Percentiles rank a stretch among this genome's conserved stretches.
phyloP scores from a whole-genome alignment of 2,329 filamentous ascomycete species.

The Hysterium pulicare region DNA sequence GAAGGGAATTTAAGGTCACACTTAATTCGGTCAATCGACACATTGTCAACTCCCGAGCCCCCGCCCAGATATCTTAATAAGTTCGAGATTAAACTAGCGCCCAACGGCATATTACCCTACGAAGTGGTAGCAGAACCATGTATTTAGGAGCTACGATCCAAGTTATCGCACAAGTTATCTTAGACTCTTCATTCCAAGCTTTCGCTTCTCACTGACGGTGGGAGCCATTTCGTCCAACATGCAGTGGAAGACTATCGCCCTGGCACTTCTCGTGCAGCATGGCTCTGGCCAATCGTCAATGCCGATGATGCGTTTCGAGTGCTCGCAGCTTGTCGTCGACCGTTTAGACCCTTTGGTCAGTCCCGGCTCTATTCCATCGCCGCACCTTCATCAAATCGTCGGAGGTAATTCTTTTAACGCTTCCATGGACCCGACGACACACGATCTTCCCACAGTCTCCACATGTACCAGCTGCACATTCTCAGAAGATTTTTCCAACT shows the following conservation, averaged over 20 bases:
- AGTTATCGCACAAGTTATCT: conserved; percentile 3
- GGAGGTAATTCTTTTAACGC: conserved; percentile 26
- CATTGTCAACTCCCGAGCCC: conserved; percentile 10
- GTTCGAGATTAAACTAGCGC: conserved; percentile 2
- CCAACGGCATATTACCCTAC: conserved; percentile 5
- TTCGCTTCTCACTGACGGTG: conserved; percentile 1
- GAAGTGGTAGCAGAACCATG: conserved; percentile 3
- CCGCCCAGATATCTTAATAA: conserved; percentile 7
- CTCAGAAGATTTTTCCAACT: conserved; percentile 27
- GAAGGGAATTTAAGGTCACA: conserved; percentile 1
- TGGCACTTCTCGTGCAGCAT: conserved; percentile 12
- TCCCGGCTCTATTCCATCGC: conserved; percentile 21
- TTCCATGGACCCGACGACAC: conserved; percentile 14
- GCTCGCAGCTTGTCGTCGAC: conserved; percentile 22
- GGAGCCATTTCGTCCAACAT: conserved; percentile 7
- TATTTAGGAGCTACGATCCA: conserved; percentile 7
- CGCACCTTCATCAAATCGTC: conserved; percentile 25
- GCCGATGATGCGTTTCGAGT: conserved; percentile 20
- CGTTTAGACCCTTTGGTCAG: conserved; percentile 27
- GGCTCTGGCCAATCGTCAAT: conserved; percentile 7
- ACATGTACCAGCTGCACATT: conserved; percentile 26
- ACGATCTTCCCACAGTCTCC: conserved; percentile 21
- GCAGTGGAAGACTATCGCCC: conserved; percentile 13
- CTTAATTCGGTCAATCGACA: conserved; percentile 5
- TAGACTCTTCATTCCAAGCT: not conserved